These are phyloP conservation scores for Ambispora gerdemannii DNA, from an alignment of 192 early-diverging fungal species.

Conservation along the genomic window DNA sequence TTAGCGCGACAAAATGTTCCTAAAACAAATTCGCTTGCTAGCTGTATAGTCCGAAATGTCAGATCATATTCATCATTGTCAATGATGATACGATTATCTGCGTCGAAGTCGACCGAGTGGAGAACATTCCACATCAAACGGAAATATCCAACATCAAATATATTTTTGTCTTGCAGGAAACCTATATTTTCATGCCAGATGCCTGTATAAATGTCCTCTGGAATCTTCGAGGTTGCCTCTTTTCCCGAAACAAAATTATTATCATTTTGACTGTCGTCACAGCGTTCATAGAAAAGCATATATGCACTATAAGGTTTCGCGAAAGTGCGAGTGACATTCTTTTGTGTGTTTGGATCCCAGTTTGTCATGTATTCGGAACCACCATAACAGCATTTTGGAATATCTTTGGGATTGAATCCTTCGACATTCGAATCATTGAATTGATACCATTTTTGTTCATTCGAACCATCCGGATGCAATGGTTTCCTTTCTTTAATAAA, in stretches of 20 bases:
- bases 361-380: constrained; percentile 41
- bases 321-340: constrained; percentile 35
- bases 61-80: constrained; percentile 23
- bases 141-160: constrained; percentile 45
- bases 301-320: constrained; percentile 53
- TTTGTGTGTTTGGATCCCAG: constrained; percentile 39
- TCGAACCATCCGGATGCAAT: not conserved
- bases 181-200: constrained; percentile 39
- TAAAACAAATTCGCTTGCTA: constrained; percentile 39
- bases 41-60: constrained; percentile 34
- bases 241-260: not conserved
- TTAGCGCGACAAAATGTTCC: constrained; percentile 38
- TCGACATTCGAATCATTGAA: constrained; percentile 55
- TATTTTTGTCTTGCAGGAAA: constrained; percentile 37
- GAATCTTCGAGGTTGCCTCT: constrained; percentile 3
- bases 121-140: constrained; percentile 41
- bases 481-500: constrained; percentile 44
- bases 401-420: constrained; percentile 47
- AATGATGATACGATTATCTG: not conserved
- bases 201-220: constrained; percentile 37
- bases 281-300: constrained; percentile 52
- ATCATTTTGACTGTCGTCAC: not conserved
- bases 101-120: constrained; percentile 11
- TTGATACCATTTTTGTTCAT: constrained; percentile 43
- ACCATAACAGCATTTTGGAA: constrained; percentile 45